Conservation (phyloP, 441 rosid genomes). For the Viola pubescens region DNA sequence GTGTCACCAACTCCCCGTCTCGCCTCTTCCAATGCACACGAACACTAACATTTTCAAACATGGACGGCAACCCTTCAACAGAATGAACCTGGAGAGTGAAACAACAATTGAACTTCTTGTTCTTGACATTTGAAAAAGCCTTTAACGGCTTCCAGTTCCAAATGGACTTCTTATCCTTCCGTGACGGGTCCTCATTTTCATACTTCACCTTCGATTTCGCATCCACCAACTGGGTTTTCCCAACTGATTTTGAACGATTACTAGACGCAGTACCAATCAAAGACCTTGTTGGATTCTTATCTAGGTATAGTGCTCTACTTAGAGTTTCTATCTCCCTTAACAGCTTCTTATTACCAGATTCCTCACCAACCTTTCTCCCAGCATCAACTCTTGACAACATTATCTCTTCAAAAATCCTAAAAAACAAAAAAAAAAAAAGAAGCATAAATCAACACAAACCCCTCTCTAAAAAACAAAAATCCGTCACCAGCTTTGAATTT, state of each 20-base stretch:
- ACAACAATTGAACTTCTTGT: constrained; percentile 63
- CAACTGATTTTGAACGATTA: constrained; percentile 33
- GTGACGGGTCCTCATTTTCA: constrained; percentile 32
- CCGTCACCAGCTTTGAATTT: background rate
- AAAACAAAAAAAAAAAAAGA: background rate
- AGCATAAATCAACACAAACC: background rate
- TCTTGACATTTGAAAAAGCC: constrained; percentile 56
- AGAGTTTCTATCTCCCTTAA: constrained; percentile 73
- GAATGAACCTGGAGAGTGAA: constrained; percentile 74
- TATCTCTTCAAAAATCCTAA: constrained; percentile 19
- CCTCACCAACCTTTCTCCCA: constrained; percentile 43
- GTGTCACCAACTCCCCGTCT: constrained; percentile 55
- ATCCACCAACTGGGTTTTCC: constrained; percentile 32
- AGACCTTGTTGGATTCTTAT: constrained; percentile 33
- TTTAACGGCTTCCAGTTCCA: constrained; percentile 89
- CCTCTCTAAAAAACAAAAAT: background rate
- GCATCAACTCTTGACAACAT: constrained; percentile 49
- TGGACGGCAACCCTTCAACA: constrained; percentile 55
- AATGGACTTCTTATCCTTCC: constrained; percentile 68
- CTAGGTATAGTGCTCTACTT: constrained; percentile 64
- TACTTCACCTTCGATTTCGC: constrained; percentile 29
- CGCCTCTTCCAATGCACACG: constrained; percentile 89
- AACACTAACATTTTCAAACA: constrained; percentile 48
- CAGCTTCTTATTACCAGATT: constrained; percentile 43
- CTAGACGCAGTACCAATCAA: constrained; percentile 23